Percentiles rank a stretch among this genome's conserved stretches.
Evolutionary conservation across 768 basidiomycete species (phyloP).

Genomic region (Lentinus brumalis): DNA sequence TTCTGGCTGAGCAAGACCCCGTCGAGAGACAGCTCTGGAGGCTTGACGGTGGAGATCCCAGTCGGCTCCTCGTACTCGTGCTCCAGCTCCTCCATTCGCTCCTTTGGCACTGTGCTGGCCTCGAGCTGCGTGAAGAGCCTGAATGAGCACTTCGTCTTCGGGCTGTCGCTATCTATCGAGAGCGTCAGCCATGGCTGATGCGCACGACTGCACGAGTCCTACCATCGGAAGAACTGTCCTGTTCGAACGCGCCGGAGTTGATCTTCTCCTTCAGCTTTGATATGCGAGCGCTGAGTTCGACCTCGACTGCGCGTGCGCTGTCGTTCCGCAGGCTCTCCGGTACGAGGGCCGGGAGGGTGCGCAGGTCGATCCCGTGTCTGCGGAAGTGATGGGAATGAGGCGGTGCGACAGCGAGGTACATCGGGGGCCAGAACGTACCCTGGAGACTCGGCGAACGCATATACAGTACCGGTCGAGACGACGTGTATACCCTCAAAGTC

Average conservation of each 20-base stretch:
- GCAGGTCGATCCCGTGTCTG: slow-evolving; percentile 64
- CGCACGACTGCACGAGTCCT: not conserved
- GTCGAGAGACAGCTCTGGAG: slow-evolving; percentile 59
- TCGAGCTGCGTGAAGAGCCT: slow-evolving; percentile 64
- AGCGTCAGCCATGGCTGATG: not conserved
- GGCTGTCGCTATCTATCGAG: slow-evolving; percentile 43
- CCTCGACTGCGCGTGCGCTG: slow-evolving; percentile 58
- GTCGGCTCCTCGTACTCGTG: slow-evolving; percentile 75
- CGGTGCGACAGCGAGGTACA: not conserved
- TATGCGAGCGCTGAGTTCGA: slow-evolving; percentile 61
- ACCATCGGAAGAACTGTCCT: slow-evolving; percentile 34
- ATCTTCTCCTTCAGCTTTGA: slow-evolving; percentile 62
- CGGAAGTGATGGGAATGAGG: too few species aligned
- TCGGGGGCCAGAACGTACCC: slow-evolving; percentile 46
- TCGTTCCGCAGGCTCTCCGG: slow-evolving; percentile 56
- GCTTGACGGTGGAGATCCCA: slow-evolving; percentile 59
- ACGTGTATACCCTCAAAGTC: slow-evolving; percentile 83
- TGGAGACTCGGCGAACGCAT: slow-evolving; percentile 64
- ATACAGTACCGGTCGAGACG: slow-evolving; percentile 71
- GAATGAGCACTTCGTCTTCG: slow-evolving; percentile 64
- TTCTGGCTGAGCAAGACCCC: slow-evolving; percentile 76
- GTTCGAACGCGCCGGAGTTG: slow-evolving; percentile 62
- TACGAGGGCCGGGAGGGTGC: slow-evolving; percentile 66
- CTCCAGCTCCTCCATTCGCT: slow-evolving; percentile 69
- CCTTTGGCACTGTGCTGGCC: slow-evolving; percentile 51